Percentiles rank a stretch among this genome's conserved stretches.
phyloP scores from a whole-genome alignment of 768 basidiomycete species.

The Boletus coccyginus region DNA sequence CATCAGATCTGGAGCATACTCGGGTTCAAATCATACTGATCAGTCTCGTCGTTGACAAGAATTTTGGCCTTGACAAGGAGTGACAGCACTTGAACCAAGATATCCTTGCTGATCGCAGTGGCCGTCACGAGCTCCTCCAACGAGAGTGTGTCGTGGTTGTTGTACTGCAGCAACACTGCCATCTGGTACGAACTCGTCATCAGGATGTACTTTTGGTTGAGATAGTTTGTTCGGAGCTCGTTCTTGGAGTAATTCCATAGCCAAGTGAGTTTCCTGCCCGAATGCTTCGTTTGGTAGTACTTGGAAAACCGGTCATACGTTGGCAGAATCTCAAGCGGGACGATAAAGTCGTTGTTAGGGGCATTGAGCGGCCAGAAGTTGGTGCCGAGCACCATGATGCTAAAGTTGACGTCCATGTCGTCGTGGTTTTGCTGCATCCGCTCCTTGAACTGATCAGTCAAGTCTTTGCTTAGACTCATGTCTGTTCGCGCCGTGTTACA shows the following conservation, averaged over 20 bases:
- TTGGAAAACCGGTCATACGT: conserved; percentile 90
- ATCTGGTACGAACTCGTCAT: conserved; percentile 96
- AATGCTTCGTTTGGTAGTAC: conserved; percentile 93
- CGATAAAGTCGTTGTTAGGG: conserved; percentile 80
- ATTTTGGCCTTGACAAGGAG: conserved; percentile 87
- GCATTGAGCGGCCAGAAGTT: conserved; percentile 94
- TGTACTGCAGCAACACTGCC: conserved; percentile 93
- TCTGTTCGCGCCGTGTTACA: conserved; percentile 47
- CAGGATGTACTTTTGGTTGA: conserved; percentile 92
- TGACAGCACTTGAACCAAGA: conserved; percentile 60
- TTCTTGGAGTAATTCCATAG: conserved; percentile 98
- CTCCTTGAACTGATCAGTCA: conserved; percentile 93
- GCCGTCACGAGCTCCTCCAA: conserved; percentile 76
- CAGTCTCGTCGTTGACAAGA: conserved; percentile 81
- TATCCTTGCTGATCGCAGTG: conserved; percentile 78
- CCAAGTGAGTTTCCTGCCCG: conserved; percentile 95
- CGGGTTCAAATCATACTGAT: conserved; percentile 92
- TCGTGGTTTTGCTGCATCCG: conserved; percentile 85
- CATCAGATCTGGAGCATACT: conserved; percentile 34
- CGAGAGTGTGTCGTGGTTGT: conserved; percentile 83
- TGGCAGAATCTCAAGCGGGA: conserved; percentile 82
- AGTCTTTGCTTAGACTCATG: conserved; percentile 92
- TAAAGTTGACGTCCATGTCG: conserved; percentile 88
- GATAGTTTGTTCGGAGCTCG: conserved; percentile 90
- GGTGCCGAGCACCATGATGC: conserved; percentile 90